Conservation (phyloP, 2,329 filamentous ascomycete species). For the Aspergillus pseudotamarii region DNA sequence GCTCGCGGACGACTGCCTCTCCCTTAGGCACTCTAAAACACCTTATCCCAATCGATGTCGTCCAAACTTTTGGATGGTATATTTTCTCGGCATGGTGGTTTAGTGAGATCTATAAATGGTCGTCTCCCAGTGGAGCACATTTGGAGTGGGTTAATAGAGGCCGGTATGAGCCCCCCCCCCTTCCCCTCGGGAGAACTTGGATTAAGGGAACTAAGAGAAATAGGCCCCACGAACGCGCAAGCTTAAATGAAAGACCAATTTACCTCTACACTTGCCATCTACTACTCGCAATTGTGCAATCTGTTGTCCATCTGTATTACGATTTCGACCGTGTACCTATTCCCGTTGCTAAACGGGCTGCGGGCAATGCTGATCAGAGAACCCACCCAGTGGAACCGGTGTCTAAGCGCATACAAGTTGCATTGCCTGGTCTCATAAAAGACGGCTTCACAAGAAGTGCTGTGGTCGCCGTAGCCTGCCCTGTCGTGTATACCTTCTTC, state of each 20-base stretch:
- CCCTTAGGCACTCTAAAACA: slow-evolving; percentile 65
- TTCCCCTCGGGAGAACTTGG: neutral
- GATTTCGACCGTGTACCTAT: slow-evolving; percentile 72
- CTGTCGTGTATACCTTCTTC: slow-evolving; percentile 64
- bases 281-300: slow-evolving; percentile 70
- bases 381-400: slow-evolving; percentile 42
- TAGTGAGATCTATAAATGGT: slow-evolving; percentile 78
- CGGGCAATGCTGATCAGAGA: slow-evolving; percentile 36
- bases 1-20: slow-evolving; percentile 70
- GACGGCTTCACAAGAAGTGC: slow-evolving; percentile 40
- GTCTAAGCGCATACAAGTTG: slow-evolving; percentile 40
- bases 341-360: slow-evolving; percentile 44
- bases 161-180: slow-evolving; percentile 53
- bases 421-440: slow-evolving; percentile 34
- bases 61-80: slow-evolving; percentile 77
- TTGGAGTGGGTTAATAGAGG: slow-evolving; percentile 74
- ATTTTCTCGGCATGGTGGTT: slow-evolving; percentile 76
- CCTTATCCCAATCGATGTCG: slow-evolving; percentile 61
- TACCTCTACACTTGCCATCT: slow-evolving; percentile 74
- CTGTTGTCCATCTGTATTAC: slow-evolving; percentile 67
- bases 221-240: slow-evolving; percentile 65
- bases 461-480: slow-evolving; percentile 49
- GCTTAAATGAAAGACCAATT: slow-evolving; percentile 83
- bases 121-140: slow-evolving; percentile 60
- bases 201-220: slow-evolving; percentile 15